Evolutionary conservation across 257 asterid species (phyloP), one percentile per base, ranked within the genome.

Genomic region (Fraxinus americana): DNA sequence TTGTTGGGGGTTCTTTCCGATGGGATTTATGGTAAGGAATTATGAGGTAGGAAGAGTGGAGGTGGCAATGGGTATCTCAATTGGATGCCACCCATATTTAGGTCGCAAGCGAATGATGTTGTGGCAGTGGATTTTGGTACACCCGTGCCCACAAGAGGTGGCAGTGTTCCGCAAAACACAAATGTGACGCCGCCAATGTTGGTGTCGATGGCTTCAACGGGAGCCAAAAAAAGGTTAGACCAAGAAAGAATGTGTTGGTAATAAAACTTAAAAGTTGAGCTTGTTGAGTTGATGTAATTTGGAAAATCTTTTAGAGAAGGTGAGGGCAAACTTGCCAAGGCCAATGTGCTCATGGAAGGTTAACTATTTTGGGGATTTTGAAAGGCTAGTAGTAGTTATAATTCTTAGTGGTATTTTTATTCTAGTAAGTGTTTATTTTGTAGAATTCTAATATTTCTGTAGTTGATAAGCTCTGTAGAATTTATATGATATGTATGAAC

Each of bases 1-100:
- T 81, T 88, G 97, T 75, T 94, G 95, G 96, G 98, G 96, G 0
- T 88, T 92, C 54, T 92, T 92, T 0, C 98, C 98, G 1, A 90
- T 92, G 97, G 91, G 97, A 23, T 91, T 94, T 75, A 78, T 78
- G 80, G 8, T 74, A 0, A 90, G 86, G 30, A 77, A 84, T 59
- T 39, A 70, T 39, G 85, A 16, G 67, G 61, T 2, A 82, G 35
- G 67, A 76, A 72, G 39, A 83, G 48, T 25, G 81, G 2, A 59
- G 79, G 45, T 72, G 81, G 29, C 23, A 34, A 84, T 17, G 92
- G 79, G 19, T 89, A 86, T 80, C 92, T 92, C 10, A 92, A 89
- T 85, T 94, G 97, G 97, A 84, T 87, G 94, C 96, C 97, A n/a
- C 87, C 90, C 1, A 87, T 90, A 86, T 90, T 86, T 38, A 85